Conservation (phyloP, 1,284 basidiomycete species). For the Ceratobasidium theobromae region DNA sequence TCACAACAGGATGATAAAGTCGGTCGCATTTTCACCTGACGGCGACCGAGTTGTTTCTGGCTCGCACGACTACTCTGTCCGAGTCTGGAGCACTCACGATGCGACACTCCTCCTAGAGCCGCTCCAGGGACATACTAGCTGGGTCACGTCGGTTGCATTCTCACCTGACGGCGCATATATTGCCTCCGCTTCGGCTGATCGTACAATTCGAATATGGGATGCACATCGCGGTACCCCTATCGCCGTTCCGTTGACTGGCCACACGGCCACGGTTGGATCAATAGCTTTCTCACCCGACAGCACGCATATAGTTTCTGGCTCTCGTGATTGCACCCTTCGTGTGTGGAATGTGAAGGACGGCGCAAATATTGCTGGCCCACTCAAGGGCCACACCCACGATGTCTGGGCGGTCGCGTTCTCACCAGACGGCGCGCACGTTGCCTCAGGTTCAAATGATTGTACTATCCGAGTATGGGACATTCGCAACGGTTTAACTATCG, state of each 20-base stretch:
- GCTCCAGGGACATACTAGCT: conserved; percentile 22
- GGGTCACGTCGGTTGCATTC: background rate
- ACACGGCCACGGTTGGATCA: background rate
- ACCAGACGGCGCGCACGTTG: no score
- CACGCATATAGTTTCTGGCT: background rate
- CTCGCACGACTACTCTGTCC: conserved; percentile 6
- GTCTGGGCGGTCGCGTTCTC: no score
- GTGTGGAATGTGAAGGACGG: background rate
- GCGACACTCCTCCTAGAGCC: no score
- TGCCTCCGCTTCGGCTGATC: background rate
- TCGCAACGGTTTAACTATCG: background rate
- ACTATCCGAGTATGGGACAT: conserved; percentile 14
- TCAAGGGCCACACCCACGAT: no score
- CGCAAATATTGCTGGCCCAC: background rate
- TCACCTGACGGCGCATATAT: conserved; percentile 1
- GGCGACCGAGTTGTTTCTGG: conserved; percentile 14
- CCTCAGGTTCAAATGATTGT: background rate
- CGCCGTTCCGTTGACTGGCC: background rate
- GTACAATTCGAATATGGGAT: background rate
- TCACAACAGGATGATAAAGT: conserved; percentile 12
- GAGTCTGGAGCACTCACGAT: background rate
- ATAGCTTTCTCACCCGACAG: background rate
- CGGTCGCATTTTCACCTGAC: conserved; percentile 18
- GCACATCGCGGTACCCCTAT: background rate
- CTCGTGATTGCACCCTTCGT: background rate